These are phyloP conservation scores for Dictyostelium purpureum DNA, from an alignment of 78 protist species.

Conservation along the genomic window DNA sequence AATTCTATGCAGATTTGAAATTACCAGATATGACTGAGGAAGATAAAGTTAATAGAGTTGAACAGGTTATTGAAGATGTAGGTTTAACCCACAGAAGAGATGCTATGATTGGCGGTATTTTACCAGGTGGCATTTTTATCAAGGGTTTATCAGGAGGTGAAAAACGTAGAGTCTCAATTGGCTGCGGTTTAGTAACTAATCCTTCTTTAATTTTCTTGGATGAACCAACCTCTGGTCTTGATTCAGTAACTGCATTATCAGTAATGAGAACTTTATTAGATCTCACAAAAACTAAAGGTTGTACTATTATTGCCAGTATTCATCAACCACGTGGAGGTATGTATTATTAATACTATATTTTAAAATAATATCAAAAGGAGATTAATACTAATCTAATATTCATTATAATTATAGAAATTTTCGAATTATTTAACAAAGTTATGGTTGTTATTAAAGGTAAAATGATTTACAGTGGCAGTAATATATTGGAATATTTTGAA, in stretches of 20 bases:
- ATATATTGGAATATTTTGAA: constrained; percentile 15
- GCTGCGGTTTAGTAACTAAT: constrained; percentile 75
- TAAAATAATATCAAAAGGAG: too few species aligned
- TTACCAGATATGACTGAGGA: background rate
- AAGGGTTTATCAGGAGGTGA: constrained; percentile 86
- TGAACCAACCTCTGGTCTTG: background rate
- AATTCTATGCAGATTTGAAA: constrained; percentile 65
- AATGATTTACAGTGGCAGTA: constrained; percentile 29
- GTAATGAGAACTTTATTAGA: constrained; percentile 41
- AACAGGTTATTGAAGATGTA: constrained; percentile 36
- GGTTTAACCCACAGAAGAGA: constrained; percentile 45
- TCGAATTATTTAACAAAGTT: constrained; percentile 13
- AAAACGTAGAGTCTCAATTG: constrained; percentile 76
- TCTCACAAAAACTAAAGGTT: constrained; percentile 30
- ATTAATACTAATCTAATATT: too few species aligned
- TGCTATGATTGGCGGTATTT: constrained; percentile 63
- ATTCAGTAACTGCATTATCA: constrained; percentile 4
- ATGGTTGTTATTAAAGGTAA: constrained; percentile 50
- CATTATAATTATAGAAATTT: too few species aligned
- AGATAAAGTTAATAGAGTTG: constrained; percentile 36
- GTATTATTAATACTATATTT: too few species aligned
- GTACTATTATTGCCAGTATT: constrained; percentile 57
- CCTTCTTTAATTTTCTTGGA: constrained; percentile 75
- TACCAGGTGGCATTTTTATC: constrained; percentile 56
- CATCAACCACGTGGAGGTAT: constrained; percentile 93